Base-by-base conservation (phyloP, 306 rosid genomes). In the Alnus rubra region DNA sequence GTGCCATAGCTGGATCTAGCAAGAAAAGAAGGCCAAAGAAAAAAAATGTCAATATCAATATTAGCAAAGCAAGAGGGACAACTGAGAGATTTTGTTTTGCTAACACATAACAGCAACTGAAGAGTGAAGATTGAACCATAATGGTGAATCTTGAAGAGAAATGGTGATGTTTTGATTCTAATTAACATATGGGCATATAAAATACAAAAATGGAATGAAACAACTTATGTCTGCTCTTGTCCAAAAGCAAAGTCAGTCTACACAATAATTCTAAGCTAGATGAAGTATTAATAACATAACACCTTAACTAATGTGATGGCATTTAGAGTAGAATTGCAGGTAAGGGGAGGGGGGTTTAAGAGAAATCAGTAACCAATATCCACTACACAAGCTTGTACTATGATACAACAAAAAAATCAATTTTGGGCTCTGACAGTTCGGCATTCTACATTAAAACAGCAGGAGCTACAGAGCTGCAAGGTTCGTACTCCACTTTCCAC, bases 1-100 rank as follows among this genome's bases (percentile, higher is more conserved):
- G 76, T 77, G 88, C 89, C 76, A 75, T 53, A 70, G 93, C 89
- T 74, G 84, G 74, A 87, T 86, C 97, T 94, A 84, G 78, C 70
- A 77, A 83, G 80, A 62, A 73, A 73, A 75, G 83, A 69, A 71
- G 70, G 69, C 51, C 82, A 75, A 58, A 63, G 63, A 39, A 15
- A 55, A 45, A 49, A 49, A 10, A 14, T 49, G 37, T 68, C 69
- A 76, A 72, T 67, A 42, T 18, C 62, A 55, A 72, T 77, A 69
- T 44, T 63, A 37, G 53, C 72, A 77, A 55, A 67, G 13, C 71
- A 75, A 69, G 5, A 51, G 18, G 16, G 31, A 23, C 53, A 13
- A 33, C 48, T 47, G 30, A 9, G 47, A 70, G 45, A 70, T 58
- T 42, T 67, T 23, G 28, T 58, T 33, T 50, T 52, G 23, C 54